These are phyloP conservation scores for Musa beccarii DNA, from an alignment of 176 grass and related monocot species.

Conservation along the genomic window DNA sequence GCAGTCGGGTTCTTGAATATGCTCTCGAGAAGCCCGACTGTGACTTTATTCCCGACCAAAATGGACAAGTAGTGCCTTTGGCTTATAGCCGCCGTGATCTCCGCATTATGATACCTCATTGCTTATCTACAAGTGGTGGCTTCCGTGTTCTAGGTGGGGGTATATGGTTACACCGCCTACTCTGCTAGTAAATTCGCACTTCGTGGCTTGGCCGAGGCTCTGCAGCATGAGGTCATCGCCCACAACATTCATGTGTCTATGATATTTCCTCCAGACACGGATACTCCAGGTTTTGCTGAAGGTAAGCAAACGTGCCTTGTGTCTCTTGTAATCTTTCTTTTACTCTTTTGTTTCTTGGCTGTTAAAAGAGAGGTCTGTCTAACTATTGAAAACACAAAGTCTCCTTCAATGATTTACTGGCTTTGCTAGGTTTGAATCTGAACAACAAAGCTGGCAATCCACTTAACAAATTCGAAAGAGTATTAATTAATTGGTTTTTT, in stretches of 20 bases:
- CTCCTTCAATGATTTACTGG: too few relatives aligned
- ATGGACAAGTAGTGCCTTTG: too few relatives aligned
- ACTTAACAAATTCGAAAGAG: too few relatives aligned
- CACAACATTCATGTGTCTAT: conserved; percentile 75
- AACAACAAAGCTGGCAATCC: too few relatives aligned
- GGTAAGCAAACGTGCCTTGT: conserved; percentile 27
- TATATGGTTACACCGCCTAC: conserved; percentile 91
- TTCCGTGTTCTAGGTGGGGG: conserved; percentile 52
- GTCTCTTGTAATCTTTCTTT: neutral
- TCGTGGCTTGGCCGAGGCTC: conserved; percentile 60
- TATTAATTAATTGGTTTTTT: too few relatives aligned
- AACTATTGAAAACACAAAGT: too few relatives aligned
- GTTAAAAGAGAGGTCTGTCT: too few relatives aligned
- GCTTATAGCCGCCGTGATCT: neutral
- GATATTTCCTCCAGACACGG: conserved; percentile 87
- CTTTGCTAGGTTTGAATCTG: too few relatives aligned
- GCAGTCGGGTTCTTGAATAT: too few relatives aligned
- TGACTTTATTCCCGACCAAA: too few relatives aligned
- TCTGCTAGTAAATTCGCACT: conserved; percentile 92
- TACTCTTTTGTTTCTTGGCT: too few relatives aligned
- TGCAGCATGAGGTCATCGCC: conserved; percentile 77
- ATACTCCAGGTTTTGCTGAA: conserved; percentile 70
- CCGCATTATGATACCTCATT: neutral
- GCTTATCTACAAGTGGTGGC: neutral
- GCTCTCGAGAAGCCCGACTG: too few relatives aligned